Evolutionary conservation across 306 rosid species (phyloP), one percentile per base, ranked within the genome.

Genomic region (Gillenia trifoliata): DNA sequence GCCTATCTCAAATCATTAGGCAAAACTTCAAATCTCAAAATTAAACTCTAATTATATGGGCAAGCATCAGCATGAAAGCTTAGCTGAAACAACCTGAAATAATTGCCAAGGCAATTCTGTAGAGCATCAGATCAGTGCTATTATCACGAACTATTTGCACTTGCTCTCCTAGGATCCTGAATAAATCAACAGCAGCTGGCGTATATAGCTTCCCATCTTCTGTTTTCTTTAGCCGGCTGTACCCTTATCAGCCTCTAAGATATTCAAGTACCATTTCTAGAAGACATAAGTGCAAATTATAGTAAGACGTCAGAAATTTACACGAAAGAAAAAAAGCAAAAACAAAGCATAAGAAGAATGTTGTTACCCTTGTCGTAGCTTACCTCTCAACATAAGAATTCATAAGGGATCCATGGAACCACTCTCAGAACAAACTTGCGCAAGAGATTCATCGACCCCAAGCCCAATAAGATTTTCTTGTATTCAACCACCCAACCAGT

Each of bases 341-440:
- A 64, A 22, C 28, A 66, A 73, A 52, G 36, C 55, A 78, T 74
- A 80, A n/a, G n/a, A n/a, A 40, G 47, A n/a, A 79, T 65, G 72
- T 50, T 65, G 61, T 74, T 90, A 94, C 99, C 90, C 88, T 90
- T 74, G 97, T 92, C 30, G 96, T 94, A 66, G 97, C 99, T 84
- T 94, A 96, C 99, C 99, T 84, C 83, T 94, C 99, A 45, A 92
- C 96, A 81, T 94, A 94, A 1, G 99, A 87, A 72, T 94, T 92
- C 99, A 94, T 90, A 33, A 94, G 90, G 99, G 97, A 81, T 94
- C 99, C 99, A 94, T 90, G 73, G 99, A 88, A 85, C 99, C 99
- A 79, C 99, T 88, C 87, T 94, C 99, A 34, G 97, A 91, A 82
- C 99, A 94, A 54, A 94, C 97, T 87, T 94, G 99, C 72, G 99